These are phyloP conservation scores for Ramaria sp. DNA, from an alignment of 768 basidiomycete genomes.

Conservation along the genomic window DNA sequence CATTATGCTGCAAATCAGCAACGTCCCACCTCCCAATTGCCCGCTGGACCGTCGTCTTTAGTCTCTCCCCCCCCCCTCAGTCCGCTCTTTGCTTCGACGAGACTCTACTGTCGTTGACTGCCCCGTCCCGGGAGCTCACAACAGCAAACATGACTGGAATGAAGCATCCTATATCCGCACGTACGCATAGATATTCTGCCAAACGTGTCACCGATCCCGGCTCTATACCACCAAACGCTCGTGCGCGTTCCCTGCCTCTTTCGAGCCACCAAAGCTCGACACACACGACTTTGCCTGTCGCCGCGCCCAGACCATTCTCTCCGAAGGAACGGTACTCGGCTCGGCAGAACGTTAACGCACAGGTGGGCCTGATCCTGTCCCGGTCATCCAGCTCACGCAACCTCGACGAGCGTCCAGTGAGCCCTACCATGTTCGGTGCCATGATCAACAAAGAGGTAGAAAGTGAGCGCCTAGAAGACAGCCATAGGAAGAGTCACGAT, in stretches of 20 bases:
- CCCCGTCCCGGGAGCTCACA: neutral
- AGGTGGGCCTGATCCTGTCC: slow-evolving; percentile 21
- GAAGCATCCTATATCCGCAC: neutral
- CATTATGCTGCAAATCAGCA: neutral
- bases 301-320: slow-evolving; percentile 6
- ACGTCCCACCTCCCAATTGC: slow-evolving; percentile 29
- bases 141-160: neutral
- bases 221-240: neutral
- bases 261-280: neutral
- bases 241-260: neutral
- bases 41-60: slow-evolving; percentile 45
- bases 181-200: neutral
- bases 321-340: slow-evolving; percentile 19
- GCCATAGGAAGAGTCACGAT: neutral
- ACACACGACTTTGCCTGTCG: neutral
- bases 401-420: slow-evolving; percentile 1
- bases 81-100: slow-evolving; percentile 41
- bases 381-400: slow-evolving; percentile 18
- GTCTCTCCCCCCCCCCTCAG: slow-evolving; percentile 45
- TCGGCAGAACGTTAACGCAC: slow-evolving; percentile 17
- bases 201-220: slow-evolving; percentile 6
- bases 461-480: neutral
- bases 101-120: neutral
- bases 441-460: neutral
- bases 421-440: slow-evolving; percentile 17